Evolutionary conservation across 2,329 filamentous ascomycete species (phyloP), one percentile per base, ranked within the genome.

Genomic region (Botrytis galanthina): DNA sequence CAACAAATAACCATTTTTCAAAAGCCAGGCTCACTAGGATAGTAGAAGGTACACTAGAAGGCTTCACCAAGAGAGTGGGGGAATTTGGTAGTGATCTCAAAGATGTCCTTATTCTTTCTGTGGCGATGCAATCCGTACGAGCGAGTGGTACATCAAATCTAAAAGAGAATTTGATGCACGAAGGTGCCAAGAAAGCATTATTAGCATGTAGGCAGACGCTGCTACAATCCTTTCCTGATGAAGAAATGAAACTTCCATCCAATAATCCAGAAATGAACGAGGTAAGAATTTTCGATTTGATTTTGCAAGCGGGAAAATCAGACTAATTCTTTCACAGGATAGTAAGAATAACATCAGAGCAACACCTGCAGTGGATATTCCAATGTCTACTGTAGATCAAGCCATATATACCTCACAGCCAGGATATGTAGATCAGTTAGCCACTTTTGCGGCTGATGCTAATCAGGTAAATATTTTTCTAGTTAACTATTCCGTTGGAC

Each of bases 11-110:
- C n/a, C 67, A 70, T 46, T 70, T 73, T 75, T 75, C 75, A 42
- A 75, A 74, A 63, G 73, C 73, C 6, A 71, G 72, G 60, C 73
- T 76, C 42, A 68, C 73, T 26, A 66, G 73, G n/a, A 68, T 73
- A n/a, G 64, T 76, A 20, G 75, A 76, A n/a, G 62, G 74, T 35
- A 76, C 74, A 35, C 62, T 64, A 16, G 62, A 66, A 46, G 72
- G 60, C 37, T 73, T 76, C 18, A 75, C 72, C 26, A 66, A 68
- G 59, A 71, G 75, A 32, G 66, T 75, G 14, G 71, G 72, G 9
- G 74, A 60, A 54, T 71, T 57, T 35, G 75, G 75, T 59, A 75
- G 48, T 37, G 74, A 75, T 73, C 68, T 76, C n/a, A 76, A 76
- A 70, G 75, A 76, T 57, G 64, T 76, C 51, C 57, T 73, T 42